Conservation (phyloP, 1,139 yeast species). For the Debaryomycetaceae sp. region DNA sequence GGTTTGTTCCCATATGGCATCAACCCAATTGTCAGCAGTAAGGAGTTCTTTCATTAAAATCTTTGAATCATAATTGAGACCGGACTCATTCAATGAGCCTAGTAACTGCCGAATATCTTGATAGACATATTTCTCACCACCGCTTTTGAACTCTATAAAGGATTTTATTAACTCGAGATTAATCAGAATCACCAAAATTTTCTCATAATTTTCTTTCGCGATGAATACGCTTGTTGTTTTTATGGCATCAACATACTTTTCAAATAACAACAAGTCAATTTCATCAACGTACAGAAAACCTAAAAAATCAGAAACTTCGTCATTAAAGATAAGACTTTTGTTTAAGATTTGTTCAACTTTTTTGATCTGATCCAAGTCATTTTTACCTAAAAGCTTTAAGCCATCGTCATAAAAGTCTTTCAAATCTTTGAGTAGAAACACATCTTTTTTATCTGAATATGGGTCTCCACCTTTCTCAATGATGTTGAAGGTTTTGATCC, state of each 20-base stretch:
- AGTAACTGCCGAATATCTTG: constrained; percentile 25
- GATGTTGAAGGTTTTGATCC: constrained; percentile 42
- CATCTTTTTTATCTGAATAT: constrained; percentile 31
- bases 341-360: constrained; percentile 23
- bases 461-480: constrained; percentile 44
- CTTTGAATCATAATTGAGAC: constrained; percentile 20
- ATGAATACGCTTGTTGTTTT: constrained; percentile 27
- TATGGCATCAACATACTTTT: constrained; percentile 22
- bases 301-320: constrained; percentile 24
- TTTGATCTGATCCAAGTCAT: constrained; percentile 23
- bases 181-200: constrained; percentile 25
- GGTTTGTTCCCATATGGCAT: constrained; percentile 25
- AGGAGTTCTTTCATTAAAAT: constrained; percentile 19
- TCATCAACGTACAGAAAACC: constrained; percentile 21
- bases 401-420: constrained; percentile 42
- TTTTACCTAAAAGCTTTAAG: constrained; percentile 25
- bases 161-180: constrained; percentile 20
- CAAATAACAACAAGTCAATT: constrained; percentile 21
- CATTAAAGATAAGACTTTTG: constrained; percentile 28
- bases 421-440: constrained; percentile 36
- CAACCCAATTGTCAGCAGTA: constrained; percentile 43
- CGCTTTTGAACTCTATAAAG: constrained; percentile 13
- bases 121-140: constrained; percentile 11
- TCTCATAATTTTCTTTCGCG: constrained; percentile 22
- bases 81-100: constrained; percentile 22